Conservation (phyloP, 495 filamentous ascomycete species). For the Aspergillus indologenus region DNA sequence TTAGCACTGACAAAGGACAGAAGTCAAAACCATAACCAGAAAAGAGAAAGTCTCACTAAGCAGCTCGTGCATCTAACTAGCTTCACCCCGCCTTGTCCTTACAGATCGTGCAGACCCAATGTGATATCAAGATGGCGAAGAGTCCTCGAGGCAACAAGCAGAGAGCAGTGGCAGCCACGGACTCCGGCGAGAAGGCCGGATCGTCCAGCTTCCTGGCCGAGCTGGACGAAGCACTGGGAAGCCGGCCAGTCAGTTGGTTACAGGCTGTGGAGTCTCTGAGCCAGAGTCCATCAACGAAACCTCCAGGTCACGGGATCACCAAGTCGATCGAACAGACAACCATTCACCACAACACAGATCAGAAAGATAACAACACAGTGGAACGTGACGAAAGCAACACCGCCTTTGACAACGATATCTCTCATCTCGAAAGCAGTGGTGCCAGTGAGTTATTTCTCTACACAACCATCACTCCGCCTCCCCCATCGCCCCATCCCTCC, state of each 20-base stretch:
- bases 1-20: too few species aligned
- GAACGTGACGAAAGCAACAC: background rate
- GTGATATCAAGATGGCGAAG: background rate
- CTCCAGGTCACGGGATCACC: background rate
- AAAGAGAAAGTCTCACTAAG: background rate
- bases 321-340: background rate
- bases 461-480: background rate
- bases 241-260: background rate
- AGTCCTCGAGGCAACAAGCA: background rate
- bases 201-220: background rate
- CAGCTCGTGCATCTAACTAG: background rate
- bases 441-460: background rate
- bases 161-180: too few species aligned
- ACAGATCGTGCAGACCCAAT: background rate
- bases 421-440: background rate
- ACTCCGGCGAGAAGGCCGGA: too few species aligned
- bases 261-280: background rate
- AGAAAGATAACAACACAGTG: too few species aligned
- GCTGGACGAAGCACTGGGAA: background rate
- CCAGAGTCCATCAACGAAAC: background rate
- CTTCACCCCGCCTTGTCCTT: background rate
- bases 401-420: background rate
- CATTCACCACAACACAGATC: background rate
- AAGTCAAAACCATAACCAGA: too few species aligned
- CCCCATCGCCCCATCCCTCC: too few species aligned